Base-by-base conservation (phyloP, 495 filamentous ascomycete species). In the Aspergillus diversus region DNA sequence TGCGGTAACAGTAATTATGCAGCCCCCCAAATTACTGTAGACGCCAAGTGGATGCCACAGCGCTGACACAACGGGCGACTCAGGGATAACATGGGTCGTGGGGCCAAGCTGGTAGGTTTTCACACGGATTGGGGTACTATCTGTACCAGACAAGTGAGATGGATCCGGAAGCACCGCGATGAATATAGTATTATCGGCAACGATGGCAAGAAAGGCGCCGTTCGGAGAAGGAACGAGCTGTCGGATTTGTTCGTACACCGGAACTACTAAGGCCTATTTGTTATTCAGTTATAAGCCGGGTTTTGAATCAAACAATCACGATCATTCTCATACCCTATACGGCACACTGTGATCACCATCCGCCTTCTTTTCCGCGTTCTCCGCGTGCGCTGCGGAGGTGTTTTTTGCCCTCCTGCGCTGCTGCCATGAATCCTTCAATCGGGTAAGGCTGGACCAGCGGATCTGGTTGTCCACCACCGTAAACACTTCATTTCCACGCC, bases 1-100 rank as follows among this genome's bases (percentile, higher is more conserved):
- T 46, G 85, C 84, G 5, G 93, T 96, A 50, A 96, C 82, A 0
- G 93, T 97, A 3, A 96, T 90, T 9, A 97, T 77, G 52, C 88
- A 88, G 5, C 73, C 78, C n/a, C 66, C 71, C 15, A 80, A 59
- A 58, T 79, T 81, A 17, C 85, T 88, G 33, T 87, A 84, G 11
- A 90, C 81, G 0, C 92, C 92, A 1, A 96, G 81, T 0, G 93
- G 93, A 77, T 97, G 93, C 92, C 92, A 97, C 61, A 96, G 56
- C 9, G 88, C 87, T 6, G 90, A 92, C 0, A 86, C 87, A 17
- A 97, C 80, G 0, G 90, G 85, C 1, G 92, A 83, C 65, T 92
- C 85, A 31, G 92, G 89, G 61, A 92, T 87, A 33, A 97, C 92
- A 73, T 97, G 93, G 3, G 89, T 91, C 5, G 91, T 95, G 17